A percentile compares a stretch with the other conserved stretches of the same genome.
These are phyloP conservation scores for Cyberlindnera euphorbiae DNA, from an alignment of 805 yeast genomes.

Conservation along the genomic window DNA sequence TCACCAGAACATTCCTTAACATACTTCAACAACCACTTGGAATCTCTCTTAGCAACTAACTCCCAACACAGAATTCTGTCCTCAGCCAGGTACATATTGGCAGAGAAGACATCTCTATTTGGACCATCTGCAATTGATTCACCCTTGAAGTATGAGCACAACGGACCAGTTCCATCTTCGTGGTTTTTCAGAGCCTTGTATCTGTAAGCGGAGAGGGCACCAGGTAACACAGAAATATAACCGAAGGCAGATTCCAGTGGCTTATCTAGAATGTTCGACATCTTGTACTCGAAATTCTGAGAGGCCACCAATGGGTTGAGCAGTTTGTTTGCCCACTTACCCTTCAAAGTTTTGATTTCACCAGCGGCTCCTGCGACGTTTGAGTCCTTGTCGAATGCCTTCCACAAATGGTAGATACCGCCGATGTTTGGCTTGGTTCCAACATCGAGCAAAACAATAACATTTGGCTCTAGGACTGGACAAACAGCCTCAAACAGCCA, in stretches of 20 bases:
- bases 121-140: conserved; percentile 57
- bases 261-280: conserved; percentile 93
- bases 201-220: conserved; percentile 93
- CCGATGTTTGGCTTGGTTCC: conserved; percentile 92
- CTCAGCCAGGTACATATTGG: conserved; percentile 96
- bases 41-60: conserved; percentile 76
- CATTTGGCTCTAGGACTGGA: conserved; percentile 88
- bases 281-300: conserved; percentile 93
- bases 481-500: conserved; percentile 97
- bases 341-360: conserved; percentile 93
- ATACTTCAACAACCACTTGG: conserved; percentile 86
- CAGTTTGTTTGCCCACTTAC: conserved; percentile 76
- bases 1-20: conserved; percentile 93
- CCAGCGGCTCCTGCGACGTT: conserved; percentile 99
- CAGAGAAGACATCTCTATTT: conserved; percentile 79
- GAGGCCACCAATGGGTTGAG: conserved; percentile 92
- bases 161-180: conserved; percentile 89
- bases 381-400: conserved; percentile 92
- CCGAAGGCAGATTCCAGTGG: conserved; percentile 93
- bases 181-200: conserved; percentile 81
- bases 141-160: conserved; percentile 85
- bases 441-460: conserved; percentile 86
- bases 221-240: conserved; percentile 89
- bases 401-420: conserved; percentile 93
- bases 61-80: conserved; percentile 97